Evolutionary conservation across 2,329 filamentous ascomycete genomes (phyloP), one percentile per base, ranked within the genome.

Genomic region (Pseudogymnoascus pannorum): DNA sequence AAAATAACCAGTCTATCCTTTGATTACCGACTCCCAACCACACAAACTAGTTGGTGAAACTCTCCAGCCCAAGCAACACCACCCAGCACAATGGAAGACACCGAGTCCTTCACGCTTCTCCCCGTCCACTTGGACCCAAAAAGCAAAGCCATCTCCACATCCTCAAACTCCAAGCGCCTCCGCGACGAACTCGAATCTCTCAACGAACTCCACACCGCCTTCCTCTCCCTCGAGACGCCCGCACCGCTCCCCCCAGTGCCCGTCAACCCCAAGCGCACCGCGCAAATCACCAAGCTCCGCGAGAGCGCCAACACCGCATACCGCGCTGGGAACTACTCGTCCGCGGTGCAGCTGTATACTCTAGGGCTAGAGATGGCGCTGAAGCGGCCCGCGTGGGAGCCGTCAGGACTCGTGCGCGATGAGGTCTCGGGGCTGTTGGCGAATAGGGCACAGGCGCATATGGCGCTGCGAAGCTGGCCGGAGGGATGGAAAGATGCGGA

Each of bases 311-410:
- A 96, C 79, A 78, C 78, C 62, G 85, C 89, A 68, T 93, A 90
- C 80, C 88, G 91, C 75, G 92, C 93, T 75, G 82, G 82, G 68
- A 82, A 85, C 67, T 85, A 88, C 76, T 76, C 75, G 61, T 91
- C 95, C 60, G 93, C 93, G 3, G 80, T 91, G 67, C 87, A 86
- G 68, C 82, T 92, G 68, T 97, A 97, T 79, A 83, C 83, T 0
- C 83, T 93, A n/a, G 92, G 91, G 1, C 82, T 97, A 61, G 86
- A 94, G 66, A 96, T 97, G 92, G 93, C 92, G 2, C 77, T 91
- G 38, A 81, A 80, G 7, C 81, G 94, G 3, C 93, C 94, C 0
- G 76, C 83, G 12, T 99, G 94, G 94, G 94, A 99, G 76, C 92
- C 92, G 0, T 82, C 85, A 12, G 87, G 87, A 11, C 79, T 97